Base-by-base conservation (phyloP, 495 filamentous ascomycete species). In the Echria macrotheca region DNA sequence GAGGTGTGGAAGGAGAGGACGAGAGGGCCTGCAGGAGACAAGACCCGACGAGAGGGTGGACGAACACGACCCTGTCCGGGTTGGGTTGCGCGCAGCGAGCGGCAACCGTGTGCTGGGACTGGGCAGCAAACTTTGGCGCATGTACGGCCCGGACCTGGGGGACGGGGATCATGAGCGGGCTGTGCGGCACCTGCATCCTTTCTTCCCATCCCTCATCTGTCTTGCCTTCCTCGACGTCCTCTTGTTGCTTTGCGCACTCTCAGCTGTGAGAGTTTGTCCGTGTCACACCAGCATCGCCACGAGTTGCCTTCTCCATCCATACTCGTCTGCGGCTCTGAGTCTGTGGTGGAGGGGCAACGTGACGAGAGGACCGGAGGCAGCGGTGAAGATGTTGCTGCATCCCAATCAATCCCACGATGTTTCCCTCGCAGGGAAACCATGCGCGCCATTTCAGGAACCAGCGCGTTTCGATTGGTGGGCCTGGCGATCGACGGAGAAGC, bases 381-480 rank as follows among this genome's bases (percentile, higher is more conserved):
- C 9, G 44, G 21, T 11, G 31, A 23, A 26, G 39, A 21, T 38
- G 44, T 38, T 23, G 22, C 33, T 14, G 28, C 51, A 24, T 40
- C 28, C 24, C 33, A 29, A 42, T 24, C 18, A 31, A 49, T 48
- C 50, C 25, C 37, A 33, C 35, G 44, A 49, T 31, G 51, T 49
- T 44, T 42, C 51, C 23, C 39, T 25, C 14, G 38, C 44, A 49
- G 37, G 50, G 50, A 24, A 29, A 38, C 51, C 51, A 33, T 39
- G 12, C 29, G 23, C 28, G 38, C 44, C 51, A 49, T 44, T 37
- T 49, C 57, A 60, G 60, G 60, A 48, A 60, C 57, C 36, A 17
- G 21, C 14, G 3, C 2, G n/a, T 9, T 1, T 14, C 56, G 52
- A 63, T 63, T 63, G 60, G 60, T 15, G 21, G 39, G 24, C 3